Conservation (phyloP, 1,139 yeast species). For the Saccharomyces hybrid region DNA sequence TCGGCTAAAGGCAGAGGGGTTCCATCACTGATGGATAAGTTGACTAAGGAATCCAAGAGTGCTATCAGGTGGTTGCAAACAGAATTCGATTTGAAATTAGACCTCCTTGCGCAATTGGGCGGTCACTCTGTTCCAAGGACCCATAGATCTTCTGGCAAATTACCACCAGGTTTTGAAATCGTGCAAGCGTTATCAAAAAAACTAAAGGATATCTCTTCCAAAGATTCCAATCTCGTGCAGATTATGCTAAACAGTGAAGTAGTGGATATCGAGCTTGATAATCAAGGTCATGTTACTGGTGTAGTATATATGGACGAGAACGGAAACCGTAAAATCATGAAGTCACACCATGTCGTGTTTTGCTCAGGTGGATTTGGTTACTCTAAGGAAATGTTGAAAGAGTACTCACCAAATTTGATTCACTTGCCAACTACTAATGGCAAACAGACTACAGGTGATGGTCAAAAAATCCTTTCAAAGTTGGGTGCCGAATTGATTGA, state of each 20-base stretch:
- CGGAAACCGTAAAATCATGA: slow-evolving; percentile 24
- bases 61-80: slow-evolving; percentile 71
- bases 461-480: slow-evolving; percentile 52
- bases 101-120: slow-evolving; percentile 60
- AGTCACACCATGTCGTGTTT: slow-evolving; percentile 45
- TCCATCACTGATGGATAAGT: slow-evolving; percentile 35
- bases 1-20: slow-evolving; percentile 60
- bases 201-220: slow-evolving; percentile 42
- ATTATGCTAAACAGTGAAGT: slow-evolving; percentile 52
- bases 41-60: slow-evolving; percentile 40
- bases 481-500: slow-evolving; percentile 60
- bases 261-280: slow-evolving; percentile 42
- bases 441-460: slow-evolving; percentile 70
- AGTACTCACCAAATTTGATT: slow-evolving; percentile 55
- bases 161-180: slow-evolving; percentile 73
- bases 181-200: slow-evolving; percentile 53
- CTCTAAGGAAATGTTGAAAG: slow-evolving; percentile 44
- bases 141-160: slow-evolving; percentile 56
- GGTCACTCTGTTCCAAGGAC: slow-evolving; percentile 73
- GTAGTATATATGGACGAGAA: slow-evolving; percentile 42
- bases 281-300: slow-evolving; percentile 36
- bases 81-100: slow-evolving; percentile 50
- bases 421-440: slow-evolving; percentile 70
- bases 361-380: slow-evolving; percentile 68
- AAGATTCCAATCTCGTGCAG: slow-evolving; percentile 44